Base-by-base conservation (phyloP, 2,329 filamentous ascomycete species). In the Zasmidium citrigriseum region DNA sequence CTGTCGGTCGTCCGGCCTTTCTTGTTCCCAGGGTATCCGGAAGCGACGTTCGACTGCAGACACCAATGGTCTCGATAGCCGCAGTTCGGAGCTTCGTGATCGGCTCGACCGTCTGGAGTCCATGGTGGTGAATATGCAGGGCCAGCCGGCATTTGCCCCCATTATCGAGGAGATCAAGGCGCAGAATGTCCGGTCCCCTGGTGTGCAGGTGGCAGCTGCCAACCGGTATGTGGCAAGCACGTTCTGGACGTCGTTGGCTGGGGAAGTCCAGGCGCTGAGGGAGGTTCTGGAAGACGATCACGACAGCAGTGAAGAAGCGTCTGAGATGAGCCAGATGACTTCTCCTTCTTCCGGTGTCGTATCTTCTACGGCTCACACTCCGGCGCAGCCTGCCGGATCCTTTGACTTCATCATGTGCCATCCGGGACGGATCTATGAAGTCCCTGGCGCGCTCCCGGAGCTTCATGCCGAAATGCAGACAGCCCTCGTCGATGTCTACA, bases 1-100 rank as follows among this genome's bases (percentile, higher is more conserved):
- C 14, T 41, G 34, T n/a, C 34, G 34, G 5, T n/a, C 14, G 34
- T 41, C 34, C 18, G 34, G 34, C 34, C 34, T 41, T 41, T 41
- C 34, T 4, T 41, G 34, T n/a, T 41, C 34, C 34, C 34, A 41
- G 34, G 34, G 34, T 16, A n/a, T 41, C 34, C 34, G 34, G 58
- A 44, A 60, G 57, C 46, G 64, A 64, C 16, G 59, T n/a, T 41
- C 34, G 12, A 41, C 34, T 4, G 34, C 14, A 4, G 34, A 41
- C 5, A 41, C 12, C 34, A 7, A 41, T 41, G 34, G 5, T n/a
- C 34, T 41, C 4, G 34, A 41, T 11, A 11, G 18, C 34, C 34
- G 34, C 16, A n/a, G 18, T 10, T 16, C 34, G 12, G 34, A 41
- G 34, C 34, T 41, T 41, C 34, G 34, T n/a, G 16, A 41, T 41